Conservation (phyloP, 2,329 filamentous ascomycete species). For the Amesomyces nigricolor region DNA sequence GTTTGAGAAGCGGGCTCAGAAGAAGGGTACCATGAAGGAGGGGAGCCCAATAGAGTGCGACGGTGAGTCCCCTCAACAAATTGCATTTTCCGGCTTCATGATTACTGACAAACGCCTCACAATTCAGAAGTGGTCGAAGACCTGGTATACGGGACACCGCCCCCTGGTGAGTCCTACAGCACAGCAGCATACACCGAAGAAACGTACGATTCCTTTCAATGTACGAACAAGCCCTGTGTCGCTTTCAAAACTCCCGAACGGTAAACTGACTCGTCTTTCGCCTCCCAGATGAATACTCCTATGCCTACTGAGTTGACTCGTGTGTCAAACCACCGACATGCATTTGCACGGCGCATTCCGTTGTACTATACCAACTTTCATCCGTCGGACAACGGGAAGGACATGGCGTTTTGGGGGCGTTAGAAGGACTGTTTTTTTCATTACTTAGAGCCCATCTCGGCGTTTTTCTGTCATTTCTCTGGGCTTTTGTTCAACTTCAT, state of each 20-base stretch:
- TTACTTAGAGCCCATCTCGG: too few relatives aligned
- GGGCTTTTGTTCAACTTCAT: too few relatives aligned
- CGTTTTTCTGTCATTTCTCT: too few relatives aligned
- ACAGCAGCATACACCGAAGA: conserved; percentile 7
- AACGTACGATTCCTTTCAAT: conserved; percentile 4
- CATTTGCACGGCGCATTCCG: too few relatives aligned
- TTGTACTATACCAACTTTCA: too few relatives aligned
- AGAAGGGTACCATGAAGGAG: conserved; percentile 24
- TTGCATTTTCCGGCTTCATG: background rate
- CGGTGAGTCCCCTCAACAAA: background rate
- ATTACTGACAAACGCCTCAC: background rate
- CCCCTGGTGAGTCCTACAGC: conserved; percentile 15
- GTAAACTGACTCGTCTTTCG: background rate
- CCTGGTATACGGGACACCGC: conserved; percentile 20
- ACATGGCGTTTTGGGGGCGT: too few relatives aligned
- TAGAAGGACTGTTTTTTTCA: too few relatives aligned
- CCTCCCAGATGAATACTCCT: conserved; percentile 11
- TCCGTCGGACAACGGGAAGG: too few relatives aligned
- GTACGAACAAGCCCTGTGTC: background rate
- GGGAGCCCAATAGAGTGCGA: conserved; percentile 17
- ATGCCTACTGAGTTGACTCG: conserved; percentile 3
- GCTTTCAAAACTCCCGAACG: background rate
- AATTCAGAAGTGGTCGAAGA: conserved; percentile 20
- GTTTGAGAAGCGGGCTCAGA: conserved; percentile 28
- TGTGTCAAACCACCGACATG: background rate